These are phyloP conservation scores for Neurospora sp. DNA, from an alignment of 495 filamentous ascomycete species.

Conservation along the genomic window DNA sequence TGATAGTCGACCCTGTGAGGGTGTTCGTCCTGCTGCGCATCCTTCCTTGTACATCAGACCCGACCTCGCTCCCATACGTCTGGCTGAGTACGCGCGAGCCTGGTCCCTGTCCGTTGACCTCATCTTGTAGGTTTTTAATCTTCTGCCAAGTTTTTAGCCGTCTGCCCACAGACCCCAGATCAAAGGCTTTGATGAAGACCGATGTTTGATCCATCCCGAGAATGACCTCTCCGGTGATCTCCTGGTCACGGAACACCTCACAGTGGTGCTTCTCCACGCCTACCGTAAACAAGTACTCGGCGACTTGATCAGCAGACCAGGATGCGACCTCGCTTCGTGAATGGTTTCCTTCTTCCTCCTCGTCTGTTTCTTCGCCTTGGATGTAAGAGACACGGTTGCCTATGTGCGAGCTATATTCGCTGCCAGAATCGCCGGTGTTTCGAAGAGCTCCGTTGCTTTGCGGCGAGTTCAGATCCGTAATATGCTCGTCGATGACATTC, in stretches of 20 bases:
- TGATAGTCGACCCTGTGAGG: conserved; percentile 83
- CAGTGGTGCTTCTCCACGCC: conserved; percentile 81
- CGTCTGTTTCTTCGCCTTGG: conserved; percentile 77
- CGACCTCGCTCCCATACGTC: conserved; percentile 44
- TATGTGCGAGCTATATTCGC: conserved; percentile 76
- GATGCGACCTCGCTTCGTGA: conserved; percentile 54
- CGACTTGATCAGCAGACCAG: conserved; percentile 73
- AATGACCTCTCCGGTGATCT: conserved; percentile 88
- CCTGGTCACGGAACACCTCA: conserved; percentile 88
- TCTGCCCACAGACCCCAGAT: conserved; percentile 81
- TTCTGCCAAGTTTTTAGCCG: conserved; percentile 93
- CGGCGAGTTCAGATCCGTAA: conserved; percentile 80
- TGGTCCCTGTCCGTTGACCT: conserved; percentile 43
- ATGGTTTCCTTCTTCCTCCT: conserved; percentile 47
- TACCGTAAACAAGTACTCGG: conserved; percentile 69
- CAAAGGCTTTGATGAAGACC: conserved; percentile 87
- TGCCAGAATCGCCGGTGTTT: conserved; percentile 68
- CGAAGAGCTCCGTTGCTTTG: conserved; percentile 39
- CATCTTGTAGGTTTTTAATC: conserved; percentile 79
- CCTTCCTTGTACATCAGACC: conserved; percentile 36
- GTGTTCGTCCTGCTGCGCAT: conserved; percentile 38
- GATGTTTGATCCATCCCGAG: conserved; percentile 91
- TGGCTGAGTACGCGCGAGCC: conserved; percentile 35
- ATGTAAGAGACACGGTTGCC: conserved; percentile 79
- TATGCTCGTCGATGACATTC: conserved; percentile 96